phyloP scores from a whole-genome alignment of 2,329 filamentous ascomycete species.

The Fusarium burgessii region DNA sequence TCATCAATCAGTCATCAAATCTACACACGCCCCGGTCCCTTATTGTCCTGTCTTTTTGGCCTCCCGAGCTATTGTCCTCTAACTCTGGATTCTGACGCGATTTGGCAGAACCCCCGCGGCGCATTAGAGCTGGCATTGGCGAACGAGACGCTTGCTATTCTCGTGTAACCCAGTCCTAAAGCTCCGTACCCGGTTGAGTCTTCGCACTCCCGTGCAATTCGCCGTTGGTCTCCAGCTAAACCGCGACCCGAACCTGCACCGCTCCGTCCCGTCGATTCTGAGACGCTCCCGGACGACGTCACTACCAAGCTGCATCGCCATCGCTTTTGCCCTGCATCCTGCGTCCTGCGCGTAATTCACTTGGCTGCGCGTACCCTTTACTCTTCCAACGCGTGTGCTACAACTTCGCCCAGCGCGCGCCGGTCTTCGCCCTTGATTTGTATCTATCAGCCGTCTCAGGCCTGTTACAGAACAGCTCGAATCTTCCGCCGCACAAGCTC shows the following conservation, averaged over 20 bases:
- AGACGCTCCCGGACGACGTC: slow-evolving; percentile 36
- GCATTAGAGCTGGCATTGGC: slow-evolving; percentile 40
- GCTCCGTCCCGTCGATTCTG: slow-evolving; percentile 42
- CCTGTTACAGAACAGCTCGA: slow-evolving; percentile 30
- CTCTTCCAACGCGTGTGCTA: slow-evolving; percentile 38
- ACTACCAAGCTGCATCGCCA: slow-evolving; percentile 1
- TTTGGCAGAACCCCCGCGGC: slow-evolving; percentile 38
- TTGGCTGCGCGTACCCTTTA: slow-evolving; percentile 37
- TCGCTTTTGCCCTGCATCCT: slow-evolving; percentile 16
- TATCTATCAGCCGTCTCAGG: slow-evolving; percentile 27
- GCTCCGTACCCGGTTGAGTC: slow-evolving; percentile 37
- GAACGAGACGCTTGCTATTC: slow-evolving; percentile 45
- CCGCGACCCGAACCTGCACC: slow-evolving; percentile 40
- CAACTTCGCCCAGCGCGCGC: slow-evolving; percentile 31
- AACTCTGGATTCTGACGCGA: slow-evolving; percentile 44
- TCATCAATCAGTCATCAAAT: slow-evolving; percentile 18
- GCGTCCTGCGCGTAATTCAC: slow-evolving; percentile 33
- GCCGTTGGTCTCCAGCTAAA: slow-evolving; percentile 27
- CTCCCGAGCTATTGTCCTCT: slow-evolving; percentile 22
- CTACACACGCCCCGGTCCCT: slow-evolving; percentile 29
- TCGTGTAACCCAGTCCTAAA: slow-evolving; percentile 45
- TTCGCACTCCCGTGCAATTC: slow-evolving; percentile 32
- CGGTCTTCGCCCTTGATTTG: slow-evolving; percentile 33
- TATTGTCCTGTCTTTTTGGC: slow-evolving; percentile 15
- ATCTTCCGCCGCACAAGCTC: slow-evolving; percentile 23